Base-by-base conservation (phyloP, 2,329 filamentous ascomycete genomes). In the Aspergillus chevalieri region DNA sequence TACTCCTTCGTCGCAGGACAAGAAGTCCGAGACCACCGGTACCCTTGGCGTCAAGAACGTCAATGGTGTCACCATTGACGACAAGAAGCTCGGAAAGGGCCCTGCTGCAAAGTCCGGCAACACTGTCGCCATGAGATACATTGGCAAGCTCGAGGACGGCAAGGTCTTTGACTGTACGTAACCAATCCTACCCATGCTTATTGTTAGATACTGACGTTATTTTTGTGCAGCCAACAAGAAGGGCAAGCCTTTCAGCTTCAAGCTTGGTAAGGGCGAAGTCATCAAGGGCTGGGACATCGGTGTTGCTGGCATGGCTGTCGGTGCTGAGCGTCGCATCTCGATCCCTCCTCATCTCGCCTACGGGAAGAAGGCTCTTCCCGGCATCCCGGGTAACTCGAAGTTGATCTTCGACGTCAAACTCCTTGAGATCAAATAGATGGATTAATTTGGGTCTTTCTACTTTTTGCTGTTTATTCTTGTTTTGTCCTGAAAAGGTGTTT, bases 211-310 rank as follows among this genome's bases (percentile, higher is more conserved):
- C 44, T 49, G 36, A 55, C 49, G 17, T 17, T 17, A 21, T 46
- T 44, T 17, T 33, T 19, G 3, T 57, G 41, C 63, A 91, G 89
- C 90, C 73, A 97, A 98, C 82, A 98, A 97, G 82, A 96, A 94
- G 78, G 93, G 93, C 64, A 91, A 95, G 78, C 92, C 94, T 51
- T 98, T 98, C 78, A 81, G 81, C 59, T 97, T 97, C 83, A 95
- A 92, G 79, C 84, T 94, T 53, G 94, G 93, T 61, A 83, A 85
- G 68, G 91, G 91, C 54, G 89, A 97, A 73, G 94, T 98, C 65
- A 98, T 98, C 78, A 93, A 95, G 81, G 93, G 93, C 60, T 97
- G 93, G 94, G 94, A 98, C 70, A 82, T 97, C 57, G 93, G 93
- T 74, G 78, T 98, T 61, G 79, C 81, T 60, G 94, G 94, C 73